These are phyloP conservation scores for Phytophthora citricola DNA, from an alignment of 352 stramenopile genomes.

Conservation along the genomic window DNA sequence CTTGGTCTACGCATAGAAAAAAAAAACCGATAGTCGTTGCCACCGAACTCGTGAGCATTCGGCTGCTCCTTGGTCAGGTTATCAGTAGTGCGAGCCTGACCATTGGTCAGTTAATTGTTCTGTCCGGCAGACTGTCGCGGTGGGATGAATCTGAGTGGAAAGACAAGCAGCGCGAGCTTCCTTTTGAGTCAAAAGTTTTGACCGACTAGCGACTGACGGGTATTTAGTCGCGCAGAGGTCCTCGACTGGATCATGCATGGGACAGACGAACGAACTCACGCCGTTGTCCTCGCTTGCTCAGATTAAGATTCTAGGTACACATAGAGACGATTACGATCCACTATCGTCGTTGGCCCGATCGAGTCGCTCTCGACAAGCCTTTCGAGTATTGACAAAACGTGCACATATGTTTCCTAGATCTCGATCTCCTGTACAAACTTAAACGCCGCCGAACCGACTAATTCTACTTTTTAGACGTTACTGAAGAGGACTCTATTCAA, in stretches of 20 bases:
- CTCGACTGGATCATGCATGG: not conserved
- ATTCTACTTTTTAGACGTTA: too few species aligned
- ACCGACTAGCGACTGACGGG: too few species aligned
- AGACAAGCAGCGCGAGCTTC: not conserved
- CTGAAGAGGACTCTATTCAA: too few species aligned
- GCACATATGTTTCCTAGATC: not conserved
- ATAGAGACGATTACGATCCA: slow-evolving; percentile 1
- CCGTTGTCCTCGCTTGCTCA: not conserved
- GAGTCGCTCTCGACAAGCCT: too few species aligned
- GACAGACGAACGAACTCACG: not conserved
- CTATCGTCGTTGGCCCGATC: not conserved
- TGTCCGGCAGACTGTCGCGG: too few species aligned
- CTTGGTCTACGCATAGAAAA: not conserved
- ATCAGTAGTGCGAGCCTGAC: not conserved
- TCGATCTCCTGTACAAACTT: too few species aligned
- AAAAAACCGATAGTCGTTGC: not conserved
- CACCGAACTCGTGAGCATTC: not conserved
- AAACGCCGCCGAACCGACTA: too few species aligned
- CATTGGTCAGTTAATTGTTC: not conserved
- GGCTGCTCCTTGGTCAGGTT: not conserved
- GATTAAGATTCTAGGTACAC: slow-evolving; percentile 1
- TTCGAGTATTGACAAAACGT: not conserved
- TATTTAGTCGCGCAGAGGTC: not conserved
- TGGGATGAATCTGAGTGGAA: not conserved
- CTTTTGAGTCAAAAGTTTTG: not conserved